Base-by-base conservation (phyloP, 2,329 filamentous ascomycete genomes). In the Ophiosphaerella korrae region DNA sequence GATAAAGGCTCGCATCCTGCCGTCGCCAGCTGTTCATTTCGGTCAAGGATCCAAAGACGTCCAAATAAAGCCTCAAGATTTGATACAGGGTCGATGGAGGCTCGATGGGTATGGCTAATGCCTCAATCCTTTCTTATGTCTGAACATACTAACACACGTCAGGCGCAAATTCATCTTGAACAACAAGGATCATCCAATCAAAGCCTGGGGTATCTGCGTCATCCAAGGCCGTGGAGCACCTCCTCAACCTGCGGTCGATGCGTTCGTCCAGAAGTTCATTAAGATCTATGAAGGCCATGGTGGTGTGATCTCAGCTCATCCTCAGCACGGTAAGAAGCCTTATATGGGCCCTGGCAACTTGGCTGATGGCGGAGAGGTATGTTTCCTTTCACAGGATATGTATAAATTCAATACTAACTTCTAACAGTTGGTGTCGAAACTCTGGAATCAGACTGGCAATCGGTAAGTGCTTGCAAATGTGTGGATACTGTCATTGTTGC, bases 81-180 rank as follows among this genome's bases (percentile, higher is more conserved):
- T 84, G 16, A 83, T 81, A 14, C 73, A 75, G 26, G 94, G 93
- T 31, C 87, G 91, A 21, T 99, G 94, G 94, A 90, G 96, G 70
- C 79, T 97, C 9, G 86, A 90, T 35, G 46, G 48, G 26, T 29
- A 29, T 29, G 26, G 34, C 7, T 13, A 34, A 18, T 35, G 16
- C 18, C 14, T 16, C 18, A 7, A 13, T 23, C 2, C 21, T 8
- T 16, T 1, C 14, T 29, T 40, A 40, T 18, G 12, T 24, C 14
- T 24, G 9, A 42, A 5, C 18, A 23, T n/a, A n/a, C 26, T 46
- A 24, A 36, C 29, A 33, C n/a, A 12, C n/a, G 16, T 13, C 24
- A 86, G 86, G 26, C 91, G 90, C 74, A 87, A 88, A 71, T 97
- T 97, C 70, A 79, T 87, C 11, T 75, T 78, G 44, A 74, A 82